Base-by-base conservation (phyloP, 805 yeast genomes). In the Alloascoidea africana region DNA sequence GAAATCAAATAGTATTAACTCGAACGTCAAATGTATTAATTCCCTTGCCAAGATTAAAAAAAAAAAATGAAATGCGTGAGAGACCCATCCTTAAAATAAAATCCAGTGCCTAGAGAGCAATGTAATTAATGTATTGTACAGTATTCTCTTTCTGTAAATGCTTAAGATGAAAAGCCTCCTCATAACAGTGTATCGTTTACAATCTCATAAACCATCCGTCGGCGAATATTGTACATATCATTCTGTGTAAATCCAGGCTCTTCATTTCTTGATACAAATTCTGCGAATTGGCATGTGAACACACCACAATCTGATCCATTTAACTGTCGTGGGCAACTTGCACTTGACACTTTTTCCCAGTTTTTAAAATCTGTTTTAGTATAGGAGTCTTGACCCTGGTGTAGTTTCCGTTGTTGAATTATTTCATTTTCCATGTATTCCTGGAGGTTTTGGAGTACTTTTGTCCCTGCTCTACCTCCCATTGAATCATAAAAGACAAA, bases 291-390 rank as follows among this genome's bases (percentile, higher is more conserved):
- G 54, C 96, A 80, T 2, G 93, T 70, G 51, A 87, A 91, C 2
- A 89, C 94, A 4, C 98, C 98, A 61, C 98, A 91, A 55, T 91
- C 98, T 46, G 54, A 83, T 0, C 96, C 96, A 51, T 91, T 91
- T 18, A 66, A 62, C 53, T 91, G 98, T 46, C 78, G 83, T 1
- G 98, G 97, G 33, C 87, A 66, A n/a, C n/a, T n/a, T n/a, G n/a
- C n/a, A 23, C n/a, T 50, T n/a, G n/a, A n/a, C 27, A 47, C 49
- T 4, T 46, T 45, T 5, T 54, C 59, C 41, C 55, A 52, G 27
- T 54, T 23, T 23, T 23, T n/a, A 23, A 8, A 23, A 23, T n/a
- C 30, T n/a, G n/a, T n/a, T n/a, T n/a, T n/a, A n/a, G n/a, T n/a
- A n/a, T n/a, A n/a, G n/a, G 30, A n/a, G n/a, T 23, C 45, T 1